Base-by-base conservation (phyloP, 2,329 filamentous ascomycete species). In the Sarocladiaceae sp. region DNA sequence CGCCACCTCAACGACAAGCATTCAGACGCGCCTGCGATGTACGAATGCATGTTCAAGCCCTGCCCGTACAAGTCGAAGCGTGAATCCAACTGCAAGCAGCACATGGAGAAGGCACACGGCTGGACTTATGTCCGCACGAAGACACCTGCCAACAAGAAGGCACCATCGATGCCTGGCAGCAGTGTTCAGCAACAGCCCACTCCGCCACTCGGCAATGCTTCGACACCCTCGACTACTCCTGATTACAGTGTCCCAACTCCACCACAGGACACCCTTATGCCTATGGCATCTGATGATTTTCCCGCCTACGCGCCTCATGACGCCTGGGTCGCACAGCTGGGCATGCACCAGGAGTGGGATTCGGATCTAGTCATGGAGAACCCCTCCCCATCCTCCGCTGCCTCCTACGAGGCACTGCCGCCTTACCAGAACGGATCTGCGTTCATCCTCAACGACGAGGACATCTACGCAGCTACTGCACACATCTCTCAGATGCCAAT, bases 1-100 rank as follows among this genome's bases (percentile, higher is more conserved):
- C 88, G 94, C 51, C 94, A 99, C 69, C 82, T 90, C 70, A 97
- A 97, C 68, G 94, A 99, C 75, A 96, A 95, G 74, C 94, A 99
- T 73, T 92, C 89, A 17, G 73, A 81, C 51, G 78, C 84, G 29
- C 92, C 94, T 4, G 78, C 84, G 39, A 84, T 95, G 74, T 96
- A 84, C 70, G 84, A 89, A 72, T 99, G 94, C 72, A 72, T 84
- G 46, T 97, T 81, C 71, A 79, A 84, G 60, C 87, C 87, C 22
- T 97, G 94, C 77, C 84, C 88, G 1, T 97, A 97, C 75, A 88
- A 90, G 64, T 96, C 92, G 11, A 97, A 97, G 78, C 87, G 92
- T 54, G 88, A 96, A 73, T 94, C 88, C 57, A 97, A 97, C 70
- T 95, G 90, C 80, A 97, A 97, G 68, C 93, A 97, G 70, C 92